Percentiles rank a stretch among this genome's conserved stretches.
Evolutionary conservation across 2,329 filamentous ascomycete species (phyloP).

Genomic region (Aspergillus alliaceus): DNA sequence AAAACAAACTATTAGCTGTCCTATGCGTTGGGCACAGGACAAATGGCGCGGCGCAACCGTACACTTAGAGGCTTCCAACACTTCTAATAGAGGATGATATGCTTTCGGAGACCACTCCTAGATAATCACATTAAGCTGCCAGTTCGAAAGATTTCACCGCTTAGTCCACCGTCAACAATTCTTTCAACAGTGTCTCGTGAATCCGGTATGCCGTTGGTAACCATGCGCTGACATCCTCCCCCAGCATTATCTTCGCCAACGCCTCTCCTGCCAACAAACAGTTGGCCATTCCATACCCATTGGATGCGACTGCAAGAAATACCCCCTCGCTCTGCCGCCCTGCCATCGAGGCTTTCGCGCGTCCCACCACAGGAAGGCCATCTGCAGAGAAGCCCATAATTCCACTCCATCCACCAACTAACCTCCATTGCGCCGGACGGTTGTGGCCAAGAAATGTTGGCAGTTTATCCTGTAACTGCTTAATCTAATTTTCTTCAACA

Average conservation of each 20-base stretch:
- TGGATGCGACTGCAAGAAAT: conserved; percentile 63
- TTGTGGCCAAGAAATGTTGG: conserved; percentile 21
- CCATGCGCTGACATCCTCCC: conserved; percentile 3
- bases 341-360: conserved; percentile 44
- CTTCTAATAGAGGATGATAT: not conserved
- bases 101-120: not conserved
- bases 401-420: conserved; percentile 32
- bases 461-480: conserved; percentile 18
- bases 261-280: conserved; percentile 37
- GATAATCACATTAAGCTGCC: not conserved
- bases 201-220: conserved; percentile 6
- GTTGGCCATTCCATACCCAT: conserved; percentile 68
- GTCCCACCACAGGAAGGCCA: conserved; percentile 53
- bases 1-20: not conserved
- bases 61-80: no score
- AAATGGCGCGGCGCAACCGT: not conserved
- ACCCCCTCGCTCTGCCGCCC: conserved; percentile 22
- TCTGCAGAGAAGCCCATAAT: conserved; percentile 56
- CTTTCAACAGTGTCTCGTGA: not conserved
- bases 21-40: not conserved
- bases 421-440: conserved; percentile 11
- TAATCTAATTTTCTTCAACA: conserved; percentile 17
- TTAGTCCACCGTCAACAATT: not conserved
- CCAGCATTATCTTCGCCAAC: conserved; percentile 30
- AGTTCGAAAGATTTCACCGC: conserved; percentile 1